Base-by-base conservation (phyloP, 176 grass and related monocot genomes). In the Ananas comosus region DNA sequence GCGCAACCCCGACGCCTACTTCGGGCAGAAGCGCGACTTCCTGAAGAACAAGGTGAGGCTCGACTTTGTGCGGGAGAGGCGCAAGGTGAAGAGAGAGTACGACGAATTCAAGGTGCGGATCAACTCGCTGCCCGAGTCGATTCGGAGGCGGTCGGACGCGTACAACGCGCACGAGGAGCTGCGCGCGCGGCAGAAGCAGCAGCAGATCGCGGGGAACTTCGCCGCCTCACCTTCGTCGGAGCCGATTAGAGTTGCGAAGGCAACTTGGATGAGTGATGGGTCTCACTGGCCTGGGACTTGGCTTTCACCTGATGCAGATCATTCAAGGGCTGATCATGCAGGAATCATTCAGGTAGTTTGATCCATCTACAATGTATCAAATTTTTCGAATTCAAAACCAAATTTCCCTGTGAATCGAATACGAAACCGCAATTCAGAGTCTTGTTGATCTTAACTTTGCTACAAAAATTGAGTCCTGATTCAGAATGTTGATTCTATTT, bases 71-170 rank as follows among this genome's bases (percentile, higher is more conserved):
- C 67, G 87, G 6, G 94, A 93, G 84, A 57, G 89, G 14, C 33
- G 94, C 29, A 93, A 90, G 74, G 89, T 99, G 23, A 93, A 99
- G 84, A 66, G 94, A 2, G 94, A 99, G 82, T 99, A 99, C 33
- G 94, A 92, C 12, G 94, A 99, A 77, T 93, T 99, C 78, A 95
- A 87, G 72, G 91, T 95, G 8, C 69, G 76, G 9, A 85, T 85
- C 0, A 97, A 97, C 53, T 92, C 89, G 27, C 29, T 90, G 56
- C 74, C 94, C 0, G 94, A 93, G 24, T 83, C 80, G 3, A 99
- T 92, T 10, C 67, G 94, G 2, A 68, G 94, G 25, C 77, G 94
- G 50, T 97, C 94, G 0, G 94, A 97, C 8, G 94, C 94, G 0
- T 97, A 97, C 69, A 99, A 99, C 50, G 84, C 94, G 1, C 86